phyloP scores from a whole-genome alignment of 2,329 filamentous ascomycete species.

The Ophiostoma novo-ulmi region DNA sequence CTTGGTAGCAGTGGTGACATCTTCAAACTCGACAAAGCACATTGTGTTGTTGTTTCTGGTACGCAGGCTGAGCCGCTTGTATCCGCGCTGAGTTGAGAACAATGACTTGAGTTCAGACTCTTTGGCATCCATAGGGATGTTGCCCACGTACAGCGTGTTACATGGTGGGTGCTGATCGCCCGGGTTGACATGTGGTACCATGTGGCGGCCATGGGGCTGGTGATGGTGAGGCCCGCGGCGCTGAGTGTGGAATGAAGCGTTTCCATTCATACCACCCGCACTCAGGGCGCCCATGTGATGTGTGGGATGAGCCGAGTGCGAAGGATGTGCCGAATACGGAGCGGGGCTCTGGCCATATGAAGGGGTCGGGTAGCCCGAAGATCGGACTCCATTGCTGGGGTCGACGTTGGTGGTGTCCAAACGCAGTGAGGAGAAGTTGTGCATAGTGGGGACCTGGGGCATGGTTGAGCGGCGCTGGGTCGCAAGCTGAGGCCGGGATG shows the following conservation, averaged over 20 bases:
- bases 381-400: background rate
- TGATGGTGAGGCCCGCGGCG: background rate
- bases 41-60: conserved; percentile 95
- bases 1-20: conserved; percentile 86
- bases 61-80: conserved; percentile 90
- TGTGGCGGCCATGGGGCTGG: conserved; percentile 38
- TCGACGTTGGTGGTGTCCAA: conserved; percentile 3
- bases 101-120: conserved; percentile 93
- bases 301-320: background rate
- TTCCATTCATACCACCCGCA: conserved; percentile 27
- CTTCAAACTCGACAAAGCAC: conserved; percentile 98
- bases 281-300: background rate
- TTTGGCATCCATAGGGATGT: conserved; percentile 83
- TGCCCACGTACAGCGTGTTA: conserved; percentile 98
- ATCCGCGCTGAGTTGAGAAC: conserved; percentile 89
- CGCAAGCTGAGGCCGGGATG: background rate
- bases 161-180: conserved; percentile 96
- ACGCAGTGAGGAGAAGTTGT: conserved; percentile 48
- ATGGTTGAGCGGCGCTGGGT: conserved; percentile 56
- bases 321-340: background rate
- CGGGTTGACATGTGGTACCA: conserved; percentile 82
- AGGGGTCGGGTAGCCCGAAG: background rate
- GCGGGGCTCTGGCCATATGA: background rate
- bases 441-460: conserved; percentile 61
- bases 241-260: background rate